These are phyloP conservation scores for Trichomonascaceae sp. DNA, from an alignment of 1,139 yeast genomes.

Conservation along the genomic window DNA sequence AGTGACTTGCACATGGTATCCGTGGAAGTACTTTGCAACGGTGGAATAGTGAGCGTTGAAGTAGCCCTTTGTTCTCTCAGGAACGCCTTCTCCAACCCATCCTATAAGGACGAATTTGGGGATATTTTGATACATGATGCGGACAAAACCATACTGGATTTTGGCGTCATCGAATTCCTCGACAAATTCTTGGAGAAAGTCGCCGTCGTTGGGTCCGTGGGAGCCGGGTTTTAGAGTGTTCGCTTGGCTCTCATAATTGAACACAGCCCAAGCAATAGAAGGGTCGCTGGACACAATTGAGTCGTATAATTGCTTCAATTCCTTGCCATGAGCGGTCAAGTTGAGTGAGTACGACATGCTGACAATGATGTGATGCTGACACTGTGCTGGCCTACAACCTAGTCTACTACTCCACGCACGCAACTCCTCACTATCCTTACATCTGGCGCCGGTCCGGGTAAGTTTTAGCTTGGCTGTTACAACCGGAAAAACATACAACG, in stretches of 20 bases:
- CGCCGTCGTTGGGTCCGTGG: conserved; percentile 22
- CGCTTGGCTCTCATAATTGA: conserved; percentile 26
- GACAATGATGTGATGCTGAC: too few relatives aligned
- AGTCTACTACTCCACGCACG: too few relatives aligned
- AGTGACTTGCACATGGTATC: conserved; percentile 90
- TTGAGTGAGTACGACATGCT: conserved; percentile 26
- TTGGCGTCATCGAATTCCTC: conserved; percentile 75
- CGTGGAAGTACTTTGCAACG: conserved; percentile 32
- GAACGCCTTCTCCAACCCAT: conserved; percentile 51
- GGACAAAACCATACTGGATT: conserved; percentile 81
- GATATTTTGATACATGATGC: conserved; percentile 82
- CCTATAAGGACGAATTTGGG: conserved; percentile 75
- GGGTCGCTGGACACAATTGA: conserved; percentile 31
- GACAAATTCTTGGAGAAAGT: conserved; percentile 60
- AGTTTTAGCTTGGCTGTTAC: background rate
- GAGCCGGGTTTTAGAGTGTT: conserved; percentile 24
- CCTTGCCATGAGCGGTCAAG: conserved; percentile 26
- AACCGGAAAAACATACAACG: background rate
- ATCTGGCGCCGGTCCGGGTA: too few relatives aligned
- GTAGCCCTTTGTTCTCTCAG: conserved; percentile 30
- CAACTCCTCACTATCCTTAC: too few relatives aligned
- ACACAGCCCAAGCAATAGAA: conserved; percentile 30
- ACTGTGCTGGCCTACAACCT: too few relatives aligned
- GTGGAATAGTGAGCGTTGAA: conserved; percentile 31
- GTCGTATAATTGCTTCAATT: conserved; percentile 28